Conservation (phyloP, 768 basidiomycete genomes). For the Amanita pseudoporphyria region DNA sequence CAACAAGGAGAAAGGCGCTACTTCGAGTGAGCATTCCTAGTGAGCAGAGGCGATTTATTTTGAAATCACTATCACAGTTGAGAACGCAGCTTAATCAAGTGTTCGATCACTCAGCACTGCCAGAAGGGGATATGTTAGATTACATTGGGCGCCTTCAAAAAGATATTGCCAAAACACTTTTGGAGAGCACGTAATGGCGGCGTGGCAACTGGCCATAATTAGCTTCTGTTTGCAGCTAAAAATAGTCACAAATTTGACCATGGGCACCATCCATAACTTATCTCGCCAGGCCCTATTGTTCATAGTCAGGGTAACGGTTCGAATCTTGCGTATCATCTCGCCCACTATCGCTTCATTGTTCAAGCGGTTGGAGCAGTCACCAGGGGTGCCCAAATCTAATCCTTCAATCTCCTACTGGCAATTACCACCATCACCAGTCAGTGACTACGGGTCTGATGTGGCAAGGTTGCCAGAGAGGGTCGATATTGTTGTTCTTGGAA, state of each 20-base stretch:
- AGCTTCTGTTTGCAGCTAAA: not conserved
- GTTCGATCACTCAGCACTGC: conserved; percentile 5
- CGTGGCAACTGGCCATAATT: too few relatives aligned
- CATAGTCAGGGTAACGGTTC: not conserved
- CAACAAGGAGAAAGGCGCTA: conserved; percentile 56
- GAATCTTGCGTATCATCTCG: conserved; percentile 1
- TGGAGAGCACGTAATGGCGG: not conserved
- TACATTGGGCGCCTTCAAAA: conserved; percentile 6
- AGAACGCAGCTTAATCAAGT: conserved; percentile 5
- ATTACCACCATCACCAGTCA: conserved; percentile 32
- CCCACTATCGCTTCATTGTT: conserved; percentile 1
- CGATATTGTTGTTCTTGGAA: conserved; percentile 46
- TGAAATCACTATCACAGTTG: conserved; percentile 2
- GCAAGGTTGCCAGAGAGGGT: conserved; percentile 21
- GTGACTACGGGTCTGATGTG: conserved; percentile 13
- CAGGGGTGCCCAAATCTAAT: conserved; percentile 33
- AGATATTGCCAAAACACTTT: not conserved
- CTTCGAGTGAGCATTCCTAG: conserved; percentile 40
- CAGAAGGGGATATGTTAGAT: conserved; percentile 5
- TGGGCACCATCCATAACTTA: not conserved
- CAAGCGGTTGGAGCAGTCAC: conserved; percentile 26
- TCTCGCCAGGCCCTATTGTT: not conserved
- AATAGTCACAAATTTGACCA: not conserved
- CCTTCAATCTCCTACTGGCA: conserved; percentile 45
- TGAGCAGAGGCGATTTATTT: not conserved